Conservation (phyloP, 257 asterid genomes). For the Solanum chmielewskii region DNA sequence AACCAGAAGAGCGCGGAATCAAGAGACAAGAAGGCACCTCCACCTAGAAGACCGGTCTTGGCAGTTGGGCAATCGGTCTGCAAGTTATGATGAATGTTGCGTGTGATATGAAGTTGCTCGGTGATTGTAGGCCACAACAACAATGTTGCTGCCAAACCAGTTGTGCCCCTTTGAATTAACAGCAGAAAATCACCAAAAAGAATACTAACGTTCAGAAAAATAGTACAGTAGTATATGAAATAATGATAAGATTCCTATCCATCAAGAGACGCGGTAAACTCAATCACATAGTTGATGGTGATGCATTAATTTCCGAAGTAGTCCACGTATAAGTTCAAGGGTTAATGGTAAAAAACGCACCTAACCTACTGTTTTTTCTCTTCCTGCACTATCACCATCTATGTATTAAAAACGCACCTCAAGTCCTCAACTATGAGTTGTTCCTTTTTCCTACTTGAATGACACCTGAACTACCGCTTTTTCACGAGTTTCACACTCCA, state of each 20-base stretch:
- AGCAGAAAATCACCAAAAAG: background rate
- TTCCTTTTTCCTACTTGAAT: background rate
- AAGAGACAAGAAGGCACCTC: conserved; percentile 91
- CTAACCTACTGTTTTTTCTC: too few relatives aligned
- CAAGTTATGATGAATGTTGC: conserved; percentile 52
- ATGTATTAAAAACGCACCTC: background rate
- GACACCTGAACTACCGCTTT: background rate
- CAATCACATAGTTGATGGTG: background rate
- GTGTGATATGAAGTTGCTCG: conserved; percentile 50
- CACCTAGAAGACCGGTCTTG: conserved; percentile 93
- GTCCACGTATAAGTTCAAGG: background rate
- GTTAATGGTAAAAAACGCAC: too few relatives aligned
- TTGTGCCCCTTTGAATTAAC: conserved; percentile 28
- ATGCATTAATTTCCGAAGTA: background rate
- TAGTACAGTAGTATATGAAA: background rate
- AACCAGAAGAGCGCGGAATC: conserved; percentile 82
- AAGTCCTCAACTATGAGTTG: background rate
- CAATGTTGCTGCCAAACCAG: conserved; percentile 65
- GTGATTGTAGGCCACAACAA: conserved; percentile 80
- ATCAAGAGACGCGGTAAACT: background rate
- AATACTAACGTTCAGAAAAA: background rate
- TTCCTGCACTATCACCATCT: background rate
- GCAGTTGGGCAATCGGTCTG: conserved; percentile 85
- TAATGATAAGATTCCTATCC: background rate
- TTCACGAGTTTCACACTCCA: background rate